A percentile compares a stretch with the other conserved stretches of the same genome.
Evolutionary conservation across 2,329 filamentous ascomycete genomes (phyloP).

Genomic region (Cercospora berteroae): DNA sequence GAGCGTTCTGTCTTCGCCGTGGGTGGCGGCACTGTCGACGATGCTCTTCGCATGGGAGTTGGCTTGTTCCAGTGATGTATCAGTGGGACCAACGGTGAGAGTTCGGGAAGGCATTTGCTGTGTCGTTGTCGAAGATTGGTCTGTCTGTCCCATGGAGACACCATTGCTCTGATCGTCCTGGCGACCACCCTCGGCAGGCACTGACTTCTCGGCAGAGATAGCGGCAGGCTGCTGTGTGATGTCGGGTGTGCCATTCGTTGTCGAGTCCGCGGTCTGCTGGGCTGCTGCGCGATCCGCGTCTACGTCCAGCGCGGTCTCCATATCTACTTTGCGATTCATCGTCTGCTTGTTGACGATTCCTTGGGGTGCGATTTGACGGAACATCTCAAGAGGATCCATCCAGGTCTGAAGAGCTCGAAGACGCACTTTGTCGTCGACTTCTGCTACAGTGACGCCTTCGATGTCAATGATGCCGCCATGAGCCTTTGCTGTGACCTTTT

Average conservation of each 20-base stretch:
- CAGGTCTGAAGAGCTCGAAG: slow-evolving; percentile 61
- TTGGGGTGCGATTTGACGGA: slow-evolving; percentile 59
- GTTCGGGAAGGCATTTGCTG: not conserved
- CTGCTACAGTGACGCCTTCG: slow-evolving; percentile 61
- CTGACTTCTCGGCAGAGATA: not conserved
- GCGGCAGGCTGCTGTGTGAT: not conserved
- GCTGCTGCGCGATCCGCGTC: not conserved
- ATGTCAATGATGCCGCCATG: slow-evolving; percentile 63
- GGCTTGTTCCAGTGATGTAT: not conserved
- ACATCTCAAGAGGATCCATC: slow-evolving; percentile 67
- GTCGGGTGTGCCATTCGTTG: not conserved
- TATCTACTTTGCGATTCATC: slow-evolving; percentile 39
- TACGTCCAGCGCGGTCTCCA: slow-evolving; percentile 24
- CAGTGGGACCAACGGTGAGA: not conserved
- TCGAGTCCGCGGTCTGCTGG: not conserved
- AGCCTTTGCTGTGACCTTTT: slow-evolving; percentile 62
- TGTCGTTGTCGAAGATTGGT: not conserved
- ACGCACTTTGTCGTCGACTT: slow-evolving; percentile 60
- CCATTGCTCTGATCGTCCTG: slow-evolving; percentile 5
- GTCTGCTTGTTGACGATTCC: slow-evolving; percentile 49
- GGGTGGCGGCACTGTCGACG: slow-evolving; percentile 27
- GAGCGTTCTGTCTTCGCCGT: slow-evolving; percentile 23
- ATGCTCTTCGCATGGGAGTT: slow-evolving; percentile 19
- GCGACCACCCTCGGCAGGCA: not conserved
- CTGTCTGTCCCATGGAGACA: not conserved